phyloP scores from a whole-genome alignment of 108 stramenopile species.

The Stephanodiscus minutulus region DNA sequence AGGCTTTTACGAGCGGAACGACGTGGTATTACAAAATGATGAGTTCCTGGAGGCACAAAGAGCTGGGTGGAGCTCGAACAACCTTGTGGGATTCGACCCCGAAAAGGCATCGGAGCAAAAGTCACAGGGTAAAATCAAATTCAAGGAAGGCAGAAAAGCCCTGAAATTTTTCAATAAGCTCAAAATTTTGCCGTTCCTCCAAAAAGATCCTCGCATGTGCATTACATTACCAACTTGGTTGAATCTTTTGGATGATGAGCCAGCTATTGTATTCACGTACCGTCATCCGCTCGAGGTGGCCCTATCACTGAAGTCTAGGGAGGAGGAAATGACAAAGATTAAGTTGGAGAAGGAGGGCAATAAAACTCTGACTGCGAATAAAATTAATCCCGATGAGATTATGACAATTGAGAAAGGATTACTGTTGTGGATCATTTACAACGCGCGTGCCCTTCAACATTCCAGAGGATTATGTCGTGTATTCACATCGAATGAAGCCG shows the following conservation, averaged over 20 bases:
- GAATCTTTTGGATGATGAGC: constrained; percentile 73
- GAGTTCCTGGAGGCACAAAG: constrained; percentile 76
- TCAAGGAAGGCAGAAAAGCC: constrained; percentile 61
- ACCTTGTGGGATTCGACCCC: constrained; percentile 65
- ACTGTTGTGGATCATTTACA: constrained; percentile 89
- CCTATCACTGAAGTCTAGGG: constrained; percentile 78
- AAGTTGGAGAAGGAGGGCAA: not conserved
- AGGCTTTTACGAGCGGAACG: constrained; percentile 88
- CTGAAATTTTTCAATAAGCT: constrained; percentile 68
- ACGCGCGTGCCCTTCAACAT: constrained; percentile 81
- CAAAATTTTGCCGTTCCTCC: constrained; percentile 72
- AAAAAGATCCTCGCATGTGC: constrained; percentile 95
- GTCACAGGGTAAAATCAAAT: constrained; percentile 54
- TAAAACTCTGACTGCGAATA: not conserved
- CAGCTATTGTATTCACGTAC: constrained; percentile 90
- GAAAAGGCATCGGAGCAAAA: constrained; percentile 62
- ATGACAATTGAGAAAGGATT: constrained; percentile 70
- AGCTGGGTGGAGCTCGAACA: constrained; percentile 68
- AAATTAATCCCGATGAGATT: constrained; percentile 31
- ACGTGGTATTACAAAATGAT: constrained; percentile 88
- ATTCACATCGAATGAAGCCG: constrained; percentile 72
- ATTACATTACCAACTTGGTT: constrained; percentile 90
- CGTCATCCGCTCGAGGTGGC: constrained; percentile 93
- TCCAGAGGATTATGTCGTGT: constrained; percentile 76
- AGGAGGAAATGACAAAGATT: constrained; percentile 8